These are phyloP conservation scores for Saccharomycopsis amapae DNA, from an alignment of 805 yeast species.

Conservation along the genomic window DNA sequence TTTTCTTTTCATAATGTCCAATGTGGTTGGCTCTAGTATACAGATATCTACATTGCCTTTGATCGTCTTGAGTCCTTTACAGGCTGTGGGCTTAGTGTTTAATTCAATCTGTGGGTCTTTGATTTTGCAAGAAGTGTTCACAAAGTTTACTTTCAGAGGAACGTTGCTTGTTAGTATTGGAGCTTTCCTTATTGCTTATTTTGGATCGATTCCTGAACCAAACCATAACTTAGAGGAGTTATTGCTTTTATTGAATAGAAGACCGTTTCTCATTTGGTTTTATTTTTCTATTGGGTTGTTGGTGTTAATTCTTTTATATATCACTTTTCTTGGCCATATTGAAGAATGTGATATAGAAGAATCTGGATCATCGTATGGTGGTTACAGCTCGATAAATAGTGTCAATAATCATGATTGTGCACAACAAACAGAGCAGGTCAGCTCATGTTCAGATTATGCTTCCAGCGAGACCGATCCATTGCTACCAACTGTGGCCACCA, in stretches of 20 bases:
- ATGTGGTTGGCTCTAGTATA: constrained; percentile 71
- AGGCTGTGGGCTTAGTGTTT: constrained; percentile 83
- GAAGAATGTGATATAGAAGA: not conserved
- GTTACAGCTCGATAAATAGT: no score
- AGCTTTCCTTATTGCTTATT: constrained; percentile 69
- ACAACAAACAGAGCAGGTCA: not conserved
- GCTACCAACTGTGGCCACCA: no score
- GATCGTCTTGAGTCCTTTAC: constrained; percentile 72
- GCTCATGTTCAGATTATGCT: no score
- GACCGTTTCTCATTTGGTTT: constrained; percentile 55
- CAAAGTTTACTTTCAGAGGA: constrained; percentile 49
- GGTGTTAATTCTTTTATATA: constrained; percentile 9
- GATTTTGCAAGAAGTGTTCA: constrained; percentile 61
- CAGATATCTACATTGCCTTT: constrained; percentile 82
- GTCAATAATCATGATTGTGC: no score
- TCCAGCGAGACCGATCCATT: not conserved
- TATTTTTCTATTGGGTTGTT: constrained; percentile 17
- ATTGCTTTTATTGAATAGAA: constrained; percentile 34
- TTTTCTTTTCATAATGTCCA: constrained; percentile 59
- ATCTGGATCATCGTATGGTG: not conserved
- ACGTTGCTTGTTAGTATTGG: constrained; percentile 65
- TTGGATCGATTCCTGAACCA: constrained; percentile 55
- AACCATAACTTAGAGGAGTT: constrained; percentile 44
- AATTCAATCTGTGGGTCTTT: constrained; percentile 68
- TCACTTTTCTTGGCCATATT: not conserved